Evolutionary conservation across 129 eudicot genomes (phyloP).

Genomic region (Helianthus tuberosus): DNA sequence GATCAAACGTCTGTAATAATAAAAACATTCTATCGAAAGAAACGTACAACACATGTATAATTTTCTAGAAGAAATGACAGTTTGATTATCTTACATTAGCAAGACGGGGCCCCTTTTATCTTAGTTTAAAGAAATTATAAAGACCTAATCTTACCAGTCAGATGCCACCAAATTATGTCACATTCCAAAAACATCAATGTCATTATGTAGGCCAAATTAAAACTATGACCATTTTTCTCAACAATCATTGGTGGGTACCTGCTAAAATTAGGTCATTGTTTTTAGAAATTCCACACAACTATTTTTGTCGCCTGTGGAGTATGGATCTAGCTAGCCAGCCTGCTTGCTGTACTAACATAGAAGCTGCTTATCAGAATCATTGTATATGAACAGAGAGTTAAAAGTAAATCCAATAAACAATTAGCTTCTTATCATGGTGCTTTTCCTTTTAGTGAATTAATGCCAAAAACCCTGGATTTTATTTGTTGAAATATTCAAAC

Average conservation of each 20-base stretch:
- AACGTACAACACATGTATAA: too few relatives aligned
- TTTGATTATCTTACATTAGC: conserved; percentile 32
- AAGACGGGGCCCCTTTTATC: conserved; percentile 19
- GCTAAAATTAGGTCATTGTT: conserved; percentile 43
- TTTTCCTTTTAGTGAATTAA: too few relatives aligned
- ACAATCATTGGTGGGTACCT: conserved; percentile 43
- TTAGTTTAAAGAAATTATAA: conserved; percentile 20
- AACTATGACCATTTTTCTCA: conserved; percentile 29
- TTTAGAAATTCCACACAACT: conserved; percentile 14
- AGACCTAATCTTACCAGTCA: conserved; percentile 36
- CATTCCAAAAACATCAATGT: conserved; percentile 36
- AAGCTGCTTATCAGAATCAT: conserved; percentile 24
- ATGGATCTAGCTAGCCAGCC: neutral
- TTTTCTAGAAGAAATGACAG: neutral
- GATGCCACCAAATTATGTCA: conserved; percentile 43
- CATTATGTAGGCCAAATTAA: conserved; percentile 30
- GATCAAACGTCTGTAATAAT: too few relatives aligned
- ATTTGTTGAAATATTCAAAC: too few relatives aligned
- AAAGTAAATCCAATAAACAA: neutral
- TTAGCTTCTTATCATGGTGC: too few relatives aligned
- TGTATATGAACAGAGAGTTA: neutral
- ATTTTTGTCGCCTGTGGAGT: conserved; percentile 12
- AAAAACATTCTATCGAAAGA: too few relatives aligned
- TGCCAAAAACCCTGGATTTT: too few relatives aligned
- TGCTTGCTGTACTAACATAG: neutral